Conservation (phyloP, 148 eudicot genomes). For the Rhododendron griersonianum region DNA sequence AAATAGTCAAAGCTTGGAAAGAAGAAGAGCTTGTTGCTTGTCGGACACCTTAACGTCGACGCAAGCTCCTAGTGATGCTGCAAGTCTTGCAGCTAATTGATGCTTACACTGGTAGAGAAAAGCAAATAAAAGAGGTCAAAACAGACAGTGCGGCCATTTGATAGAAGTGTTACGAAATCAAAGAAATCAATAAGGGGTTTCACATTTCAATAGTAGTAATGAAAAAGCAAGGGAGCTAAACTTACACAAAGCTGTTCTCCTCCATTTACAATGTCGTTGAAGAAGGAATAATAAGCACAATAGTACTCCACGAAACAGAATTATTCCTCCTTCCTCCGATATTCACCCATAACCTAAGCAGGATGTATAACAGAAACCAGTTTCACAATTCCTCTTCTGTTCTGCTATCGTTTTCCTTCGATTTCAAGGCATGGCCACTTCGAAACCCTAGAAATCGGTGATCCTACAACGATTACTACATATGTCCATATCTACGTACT, state of each 20-base stretch:
- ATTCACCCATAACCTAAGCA: constrained; percentile 76
- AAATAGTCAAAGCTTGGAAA: too few species aligned
- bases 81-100: constrained; percentile 91
- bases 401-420: too few species aligned
- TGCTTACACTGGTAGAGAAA: constrained; percentile 69
- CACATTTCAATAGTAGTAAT: not conserved
- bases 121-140: not conserved
- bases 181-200: not conserved
- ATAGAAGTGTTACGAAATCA: not conserved
- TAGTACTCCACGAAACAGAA: constrained; percentile 73
- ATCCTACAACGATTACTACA: too few species aligned
- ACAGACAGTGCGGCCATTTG: not conserved
- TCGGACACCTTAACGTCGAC: too few species aligned
- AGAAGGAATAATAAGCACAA: constrained; percentile 89
- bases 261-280: constrained; percentile 77
- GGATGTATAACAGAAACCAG: not conserved
- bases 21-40: too few species aligned
- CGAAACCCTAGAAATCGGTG: too few species aligned
- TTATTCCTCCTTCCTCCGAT: constrained; percentile 80
- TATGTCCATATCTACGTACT: too few species aligned
- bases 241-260: constrained; percentile 95
- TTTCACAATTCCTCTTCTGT: not conserved
- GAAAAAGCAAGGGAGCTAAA: not conserved
- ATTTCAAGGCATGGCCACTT: too few species aligned
- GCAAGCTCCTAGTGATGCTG: constrained; percentile 22